Evolutionary conservation across 116 monocot species (phyloP), one percentile per base, ranked within the genome.

Genomic region (Posidonia oceanica): DNA sequence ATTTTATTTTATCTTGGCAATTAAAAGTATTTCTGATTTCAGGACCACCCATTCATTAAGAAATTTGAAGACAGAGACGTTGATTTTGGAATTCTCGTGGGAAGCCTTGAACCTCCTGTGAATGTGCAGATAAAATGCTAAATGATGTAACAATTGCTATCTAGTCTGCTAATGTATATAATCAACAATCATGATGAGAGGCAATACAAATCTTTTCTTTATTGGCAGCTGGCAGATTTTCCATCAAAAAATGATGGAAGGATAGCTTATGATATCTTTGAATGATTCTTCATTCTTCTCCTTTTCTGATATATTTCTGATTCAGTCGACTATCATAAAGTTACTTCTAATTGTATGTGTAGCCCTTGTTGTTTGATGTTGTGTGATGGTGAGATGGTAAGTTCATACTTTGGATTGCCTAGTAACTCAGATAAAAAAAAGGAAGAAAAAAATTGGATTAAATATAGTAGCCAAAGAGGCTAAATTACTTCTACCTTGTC

Each of bases 11-110:
- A 58, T 4, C 36, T n/a, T 20, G 10, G 20, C 13, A 14, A 42
- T 11, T 15, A 15, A 62, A 16, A 16, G 16, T 56, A 56, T 41
- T 42, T 16, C 29, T 78, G 3, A 7, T 73, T 85, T 23, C 82
- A 95, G 95, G 74, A 73, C 42, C 95, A 91, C 67, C 88, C 95
- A 48, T 95, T 95, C 76, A 95, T 95, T 72, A 86, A 91, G 68
- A 95, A 95, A 66, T 91, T 95, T 52, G 95, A 88, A 71, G 91
- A 84, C 77, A 88, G 80, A 39, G 95, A 95, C 72, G 72, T 91
- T 10, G 83, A 91, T 72, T 80, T 95, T 17, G 79, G 82, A 39
- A 86, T 77, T 54, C 86, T 95, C 39, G 76, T 94, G 8, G 73
- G 56, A 52, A 76, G 78, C 78, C 78, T 95, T 64, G 95, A 91